Evolutionary conservation across 2,329 filamentous ascomycete genomes (phyloP).

Genomic region (Helotiales sp.): DNA sequence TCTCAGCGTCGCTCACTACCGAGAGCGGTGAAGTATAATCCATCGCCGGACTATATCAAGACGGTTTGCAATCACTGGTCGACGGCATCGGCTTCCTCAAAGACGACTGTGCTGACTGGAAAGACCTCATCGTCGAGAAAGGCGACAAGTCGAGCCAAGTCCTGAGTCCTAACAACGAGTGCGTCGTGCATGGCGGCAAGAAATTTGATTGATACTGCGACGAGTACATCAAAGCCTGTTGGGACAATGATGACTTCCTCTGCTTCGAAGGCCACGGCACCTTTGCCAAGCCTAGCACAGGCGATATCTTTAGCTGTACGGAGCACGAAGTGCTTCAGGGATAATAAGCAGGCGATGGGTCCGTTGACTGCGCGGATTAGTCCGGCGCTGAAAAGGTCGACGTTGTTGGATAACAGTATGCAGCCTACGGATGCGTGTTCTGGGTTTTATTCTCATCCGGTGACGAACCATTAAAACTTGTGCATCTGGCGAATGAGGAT

Average conservation of each 20-base stretch:
- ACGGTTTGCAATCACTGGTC: slow-evolving; percentile 62
- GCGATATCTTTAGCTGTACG: slow-evolving; percentile 71
- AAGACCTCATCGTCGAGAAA: slow-evolving; percentile 52
- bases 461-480: slow-evolving; percentile 69
- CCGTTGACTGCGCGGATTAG: slow-evolving; percentile 28
- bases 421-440: slow-evolving; percentile 58
- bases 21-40: slow-evolving; percentile 50
- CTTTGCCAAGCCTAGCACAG: slow-evolving; percentile 61
- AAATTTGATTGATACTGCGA: slow-evolving; percentile 50
- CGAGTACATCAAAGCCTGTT: slow-evolving; percentile 51
- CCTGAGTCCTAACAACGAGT: slow-evolving; percentile 49
- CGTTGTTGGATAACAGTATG: slow-evolving; percentile 43
- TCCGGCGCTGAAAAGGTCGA: slow-evolving; percentile 33
- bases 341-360: slow-evolving; percentile 29
- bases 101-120: slow-evolving; percentile 57
- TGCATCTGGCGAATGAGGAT: slow-evolving; percentile 64
- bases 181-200: slow-evolving; percentile 51
- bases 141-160: slow-evolving; percentile 45
- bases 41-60: slow-evolving; percentile 58
- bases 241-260: slow-evolving; percentile 52
- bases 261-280: slow-evolving; percentile 49
- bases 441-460: slow-evolving; percentile 56
- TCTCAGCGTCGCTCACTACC: slow-evolving; percentile 57
- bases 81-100: slow-evolving; percentile 58
- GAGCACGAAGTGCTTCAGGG: slow-evolving; percentile 64